Base-by-base conservation (phyloP, 2,329 filamentous ascomycete species). In the Chaetomiaceae sp. region DNA sequence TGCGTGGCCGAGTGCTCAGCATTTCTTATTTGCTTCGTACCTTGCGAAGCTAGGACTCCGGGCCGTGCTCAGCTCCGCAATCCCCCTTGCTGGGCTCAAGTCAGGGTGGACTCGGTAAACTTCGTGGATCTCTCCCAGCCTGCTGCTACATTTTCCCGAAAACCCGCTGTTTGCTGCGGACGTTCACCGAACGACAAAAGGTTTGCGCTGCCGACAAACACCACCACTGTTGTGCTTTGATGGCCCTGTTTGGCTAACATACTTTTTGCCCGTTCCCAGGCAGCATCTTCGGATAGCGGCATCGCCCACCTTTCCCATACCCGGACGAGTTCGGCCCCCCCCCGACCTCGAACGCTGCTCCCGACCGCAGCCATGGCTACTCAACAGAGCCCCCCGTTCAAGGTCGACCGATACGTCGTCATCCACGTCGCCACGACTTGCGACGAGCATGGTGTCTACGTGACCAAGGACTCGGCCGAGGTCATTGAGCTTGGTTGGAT, bases 401-500 rank as follows among this genome's bases (percentile, higher is more conserved):
- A 87, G 75, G 83, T 96, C 74, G 94, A 99, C 77, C 89, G 92
- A 72, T 99, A 96, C 75, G 88, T 96, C 62, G 89, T 99, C 68
- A 96, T 97, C 71, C 94, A 99, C 74, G 92, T 97, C 68, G 94
- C 94, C 60, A 99, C 94, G 33, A 99, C 94, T 64, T 99, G 94
- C 75, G 94, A 99, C 72, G 94, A 99, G 73, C 94, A 99, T 75
- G 94, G 94, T 59, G 94, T 99, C 62, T 99, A 99, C 73, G 94
- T 99, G 55, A 99, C 94, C 56, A 97, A 97, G 75, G 94, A 99
- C 75, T 97, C 94, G 55, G 94, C 94, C 59, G 94, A 99, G 77
- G 94, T 99, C 63, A 99, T 99, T 72, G 94, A 99, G 81, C 82
- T 99, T 69, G 94, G 92, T 60, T 99, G 94, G 94, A 96, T 97